These are phyloP conservation scores for Candida frijolesensis DNA, from an alignment of 1,139 yeast genomes.

Conservation along the genomic window DNA sequence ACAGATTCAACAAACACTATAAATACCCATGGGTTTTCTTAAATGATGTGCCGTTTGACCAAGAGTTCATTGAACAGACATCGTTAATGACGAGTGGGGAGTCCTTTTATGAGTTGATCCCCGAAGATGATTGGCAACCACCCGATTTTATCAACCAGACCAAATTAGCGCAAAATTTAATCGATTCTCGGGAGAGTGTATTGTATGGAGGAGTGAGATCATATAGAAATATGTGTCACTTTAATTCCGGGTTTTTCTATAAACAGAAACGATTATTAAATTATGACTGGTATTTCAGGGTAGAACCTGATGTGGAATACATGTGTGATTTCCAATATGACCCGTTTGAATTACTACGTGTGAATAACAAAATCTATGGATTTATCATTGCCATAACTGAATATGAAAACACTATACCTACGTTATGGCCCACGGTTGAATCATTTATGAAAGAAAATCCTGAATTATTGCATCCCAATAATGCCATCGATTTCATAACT, in stretches of 20 bases:
- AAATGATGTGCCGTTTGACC: slow-evolving; percentile 45
- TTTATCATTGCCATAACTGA: slow-evolving; percentile 48
- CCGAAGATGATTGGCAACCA: slow-evolving; percentile 45
- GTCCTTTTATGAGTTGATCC: slow-evolving; percentile 52
- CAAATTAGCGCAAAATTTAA: slow-evolving; percentile 28
- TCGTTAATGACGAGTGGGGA: slow-evolving; percentile 83
- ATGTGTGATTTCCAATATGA: slow-evolving; percentile 53
- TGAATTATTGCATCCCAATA: slow-evolving; percentile 64
- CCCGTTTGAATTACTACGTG: slow-evolving; percentile 41
- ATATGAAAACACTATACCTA: slow-evolving; percentile 56
- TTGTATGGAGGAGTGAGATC: slow-evolving; percentile 45
- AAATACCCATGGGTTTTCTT: slow-evolving; percentile 51
- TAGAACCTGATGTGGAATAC: slow-evolving; percentile 50
- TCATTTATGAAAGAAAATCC: slow-evolving; percentile 64
- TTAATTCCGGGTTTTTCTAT: slow-evolving; percentile 49
- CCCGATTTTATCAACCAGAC: slow-evolving; percentile 39
- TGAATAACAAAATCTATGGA: slow-evolving; percentile 42
- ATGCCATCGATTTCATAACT: slow-evolving; percentile 69
- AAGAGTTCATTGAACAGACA: slow-evolving; percentile 54
- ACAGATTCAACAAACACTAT: slow-evolving; percentile 47
- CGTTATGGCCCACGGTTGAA: slow-evolving; percentile 78
- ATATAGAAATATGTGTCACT: slow-evolving; percentile 53
- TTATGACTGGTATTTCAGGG: slow-evolving; percentile 49
- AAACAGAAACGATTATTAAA: slow-evolving; percentile 40
- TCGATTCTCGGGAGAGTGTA: slow-evolving; percentile 27